Base-by-base conservation (phyloP, 306 rosid genomes). In the Inga leiocalycina region DNA sequence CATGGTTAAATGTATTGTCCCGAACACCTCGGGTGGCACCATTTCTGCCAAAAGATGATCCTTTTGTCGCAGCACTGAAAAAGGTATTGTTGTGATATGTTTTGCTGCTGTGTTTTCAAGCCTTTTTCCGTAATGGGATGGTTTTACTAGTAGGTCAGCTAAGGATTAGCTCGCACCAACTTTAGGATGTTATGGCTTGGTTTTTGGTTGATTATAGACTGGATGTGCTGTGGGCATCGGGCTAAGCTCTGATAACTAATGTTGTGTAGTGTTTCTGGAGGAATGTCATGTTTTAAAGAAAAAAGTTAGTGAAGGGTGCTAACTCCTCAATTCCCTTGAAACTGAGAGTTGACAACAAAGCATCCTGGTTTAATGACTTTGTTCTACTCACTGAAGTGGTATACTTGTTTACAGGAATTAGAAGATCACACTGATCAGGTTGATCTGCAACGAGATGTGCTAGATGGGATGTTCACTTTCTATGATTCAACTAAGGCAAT, bases 21-120 rank as follows among this genome's bases (percentile, higher is more conserved):
- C 92, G 43, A 88, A 92, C 95, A 13, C 95, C 99, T 74, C 93
- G 99, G 85, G 97, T 97, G 70, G 98, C 99, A 51, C 98, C 99
- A 41, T 97, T 94, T 90, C 82, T 97, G 57, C 80, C 97, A 12
- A 97, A 94, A 91, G 93, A 87, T 64, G 94, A 94, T 75, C 98
- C 97, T 52, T 79, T 92, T 86, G 79, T 97, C 78, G 83, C 82
- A 84, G 97, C 98, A 8, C 87, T 94, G 67, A 92, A 91, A 88
- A 97, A 97, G 99, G 99, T 96, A 89, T 37, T 13, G 14, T 16
- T 78, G 35, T 78, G 71, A 41, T 54, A 12, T 71, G 74, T 24
- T 30, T 30, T 24, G 6, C 43, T 15, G 6, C 30, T 30, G 30
- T 11, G 37, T 49, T 8, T 54, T 52, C 6, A 61, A 49, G 27